Evolutionary conservation across 106 monocot genomes (phyloP), one percentile per base, ranked within the genome.

Genomic region (Ottelia alismoides): DNA sequence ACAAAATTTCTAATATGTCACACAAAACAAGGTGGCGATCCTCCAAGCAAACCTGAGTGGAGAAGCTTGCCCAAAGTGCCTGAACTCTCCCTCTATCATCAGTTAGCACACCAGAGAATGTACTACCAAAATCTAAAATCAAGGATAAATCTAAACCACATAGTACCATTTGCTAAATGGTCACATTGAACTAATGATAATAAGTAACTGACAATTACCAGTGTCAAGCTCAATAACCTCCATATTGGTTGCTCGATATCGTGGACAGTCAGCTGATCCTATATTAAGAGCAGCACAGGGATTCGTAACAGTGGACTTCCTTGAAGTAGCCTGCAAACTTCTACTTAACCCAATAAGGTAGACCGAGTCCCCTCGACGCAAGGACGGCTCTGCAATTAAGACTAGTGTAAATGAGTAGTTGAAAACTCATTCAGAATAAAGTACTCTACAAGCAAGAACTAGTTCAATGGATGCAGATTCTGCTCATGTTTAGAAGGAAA

Each of bases 161-260:
- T 24, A 32, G n/a, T n/a, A n/a, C n/a, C n/a, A n/a, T n/a, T n/a
- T n/a, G n/a, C n/a, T n/a, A n/a, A n/a, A n/a, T n/a, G n/a, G n/a
- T n/a, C n/a, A n/a, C n/a, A n/a, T n/a, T n/a, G n/a, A n/a, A n/a
- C n/a, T n/a, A n/a, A n/a, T n/a, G n/a, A n/a, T n/a, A n/a, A n/a
- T n/a, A 7, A 43, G 16, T 7, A 43, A 43, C 10, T 7, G 20
- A 22, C 51, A 26, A 32, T 43, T 77, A 88, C 93, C 93, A 52
- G 88, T 94, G 52, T 94, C 88, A 53, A 94, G 80, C 63, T 94
- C 93, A 73, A 94, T 84, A 46, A 88, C 83, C 69, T 94, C 93
- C 93, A 94, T 94, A 69, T 94, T 94, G 19, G 59, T 94, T 35
- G 93, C 87, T 58, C 93, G 79, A 23, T 78, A 94, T 4, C 93